A percentile compares a stretch with the other conserved stretches of the same genome.
phyloP scores from a whole-genome alignment of 306 rosid species.

The Acmispon strigosus region DNA sequence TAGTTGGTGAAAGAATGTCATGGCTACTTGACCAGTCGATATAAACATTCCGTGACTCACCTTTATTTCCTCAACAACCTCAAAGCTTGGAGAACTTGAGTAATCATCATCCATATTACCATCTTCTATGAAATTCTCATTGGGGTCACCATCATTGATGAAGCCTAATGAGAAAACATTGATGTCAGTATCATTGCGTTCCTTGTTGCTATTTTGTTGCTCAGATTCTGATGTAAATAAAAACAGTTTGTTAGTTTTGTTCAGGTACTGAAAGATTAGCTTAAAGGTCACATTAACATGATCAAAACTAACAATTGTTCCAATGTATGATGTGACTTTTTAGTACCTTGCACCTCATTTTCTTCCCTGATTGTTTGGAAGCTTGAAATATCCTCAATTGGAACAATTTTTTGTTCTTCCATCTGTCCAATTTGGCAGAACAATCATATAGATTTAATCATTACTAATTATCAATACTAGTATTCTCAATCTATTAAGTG shows the following conservation, averaged over 20 bases:
- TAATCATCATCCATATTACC: slow-evolving; percentile 42
- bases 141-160: slow-evolving; percentile 41
- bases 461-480: neutral
- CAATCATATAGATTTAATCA: neutral
- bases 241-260: neutral
- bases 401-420: slow-evolving; percentile 68
- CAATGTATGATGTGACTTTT: neutral
- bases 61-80: slow-evolving; percentile 63
- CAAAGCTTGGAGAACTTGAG: slow-evolving; percentile 70
- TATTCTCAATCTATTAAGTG: neutral
- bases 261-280: neutral
- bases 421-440: slow-evolving; percentile 35
- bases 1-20: slow-evolving; percentile 76
- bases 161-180: slow-evolving; percentile 58
- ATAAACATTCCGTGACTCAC: slow-evolving; percentile 72
- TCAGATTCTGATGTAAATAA: slow-evolving; percentile 22
- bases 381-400: slow-evolving; percentile 52
- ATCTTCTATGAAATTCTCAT: slow-evolving; percentile 48
- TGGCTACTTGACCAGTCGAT: slow-evolving; percentile 64
- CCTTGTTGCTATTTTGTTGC: slow-evolving; percentile 27
- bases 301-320: no score
- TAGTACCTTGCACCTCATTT: slow-evolving; percentile 50
- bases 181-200: slow-evolving; percentile 32
- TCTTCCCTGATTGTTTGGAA: slow-evolving; percentile 42
- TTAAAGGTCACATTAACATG: neutral